phyloP scores from a whole-genome alignment of 805 yeast species.

The Hanseniaspora guilliermondii region DNA sequence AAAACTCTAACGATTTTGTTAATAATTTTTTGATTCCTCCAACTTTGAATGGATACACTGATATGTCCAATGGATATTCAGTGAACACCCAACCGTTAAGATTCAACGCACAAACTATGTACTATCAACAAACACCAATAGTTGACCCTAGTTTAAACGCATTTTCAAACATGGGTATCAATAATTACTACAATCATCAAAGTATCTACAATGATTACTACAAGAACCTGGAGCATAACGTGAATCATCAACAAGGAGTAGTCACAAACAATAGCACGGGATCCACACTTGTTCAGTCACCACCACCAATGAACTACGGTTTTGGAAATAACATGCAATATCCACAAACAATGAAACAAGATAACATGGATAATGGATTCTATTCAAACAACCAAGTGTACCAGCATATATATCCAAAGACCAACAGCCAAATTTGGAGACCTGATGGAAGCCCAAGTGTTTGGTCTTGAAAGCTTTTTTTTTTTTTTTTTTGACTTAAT shows the following conservation, averaged over 20 bases:
- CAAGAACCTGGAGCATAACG: background rate
- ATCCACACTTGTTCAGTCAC: background rate
- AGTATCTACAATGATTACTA: slow-evolving; percentile 5
- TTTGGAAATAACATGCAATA: background rate
- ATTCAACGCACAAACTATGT: background rate
- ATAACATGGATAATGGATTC: background rate
- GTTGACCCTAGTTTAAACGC: background rate
- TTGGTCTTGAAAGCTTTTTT: slow-evolving; percentile 25
- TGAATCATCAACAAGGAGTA: background rate
- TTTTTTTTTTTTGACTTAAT: no score
- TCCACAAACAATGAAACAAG: background rate
- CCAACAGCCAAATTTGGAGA: slow-evolving; percentile 22
- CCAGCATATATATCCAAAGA: background rate
- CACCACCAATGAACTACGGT: background rate
- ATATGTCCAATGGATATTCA: background rate
- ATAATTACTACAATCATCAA: background rate
- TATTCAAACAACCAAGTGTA: background rate
- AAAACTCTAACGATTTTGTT: background rate
- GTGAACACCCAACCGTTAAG: background rate
- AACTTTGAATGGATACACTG: background rate
- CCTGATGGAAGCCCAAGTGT: slow-evolving; percentile 27
- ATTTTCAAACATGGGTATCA: background rate
- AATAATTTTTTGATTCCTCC: slow-evolving; percentile 7
- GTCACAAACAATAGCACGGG: slow-evolving; percentile 6
- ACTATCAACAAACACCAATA: background rate